Evolutionary conservation across 176 grass and related monocot species (phyloP).

Genomic region (Triticum dicoccoides): DNA sequence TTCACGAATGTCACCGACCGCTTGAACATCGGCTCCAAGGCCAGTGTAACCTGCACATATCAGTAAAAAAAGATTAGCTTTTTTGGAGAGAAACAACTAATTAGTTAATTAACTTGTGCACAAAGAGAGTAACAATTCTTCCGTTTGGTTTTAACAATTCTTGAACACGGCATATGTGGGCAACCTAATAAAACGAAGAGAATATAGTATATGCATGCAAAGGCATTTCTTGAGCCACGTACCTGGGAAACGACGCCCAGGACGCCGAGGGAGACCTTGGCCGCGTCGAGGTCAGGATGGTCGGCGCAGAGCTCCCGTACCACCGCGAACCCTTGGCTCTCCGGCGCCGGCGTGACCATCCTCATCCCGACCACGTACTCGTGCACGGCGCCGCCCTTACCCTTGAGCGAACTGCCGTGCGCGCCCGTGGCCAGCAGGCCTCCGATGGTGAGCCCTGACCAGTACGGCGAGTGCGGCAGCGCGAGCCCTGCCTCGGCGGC

Average conservation of each 20-base stretch:
- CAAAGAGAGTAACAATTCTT: no score
- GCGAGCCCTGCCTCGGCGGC: constrained; percentile 39
- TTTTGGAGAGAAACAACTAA: no score
- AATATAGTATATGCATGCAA: no score
- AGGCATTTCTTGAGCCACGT: no score
- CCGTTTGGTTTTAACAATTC: no score
- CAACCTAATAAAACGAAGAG: no score
- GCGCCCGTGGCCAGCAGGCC: constrained; percentile 35
- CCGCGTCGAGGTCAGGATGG: constrained; percentile 45
- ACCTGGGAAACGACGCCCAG: not conserved
- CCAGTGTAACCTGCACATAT: not conserved
- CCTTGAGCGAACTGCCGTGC: no score
- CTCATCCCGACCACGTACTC: no score
- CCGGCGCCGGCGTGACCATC: constrained; percentile 13
- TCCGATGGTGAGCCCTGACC: constrained; percentile 49
- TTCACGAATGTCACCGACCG: not conserved
- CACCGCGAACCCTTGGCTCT: constrained; percentile 36
- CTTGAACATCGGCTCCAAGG: not conserved
- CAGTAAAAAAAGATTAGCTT: no score
- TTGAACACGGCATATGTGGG: no score
- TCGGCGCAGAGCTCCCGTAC: constrained; percentile 25
- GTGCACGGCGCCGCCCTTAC: no score
- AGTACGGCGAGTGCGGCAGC: constrained; percentile 55
- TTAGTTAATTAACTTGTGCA: no score
- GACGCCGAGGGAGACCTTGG: not conserved